A percentile compares a stretch with the other conserved stretches of the same genome.
These are phyloP conservation scores for Gracilariopsis chorda DNA, from an alignment of 23 red algal species.

Conservation along the genomic window DNA sequence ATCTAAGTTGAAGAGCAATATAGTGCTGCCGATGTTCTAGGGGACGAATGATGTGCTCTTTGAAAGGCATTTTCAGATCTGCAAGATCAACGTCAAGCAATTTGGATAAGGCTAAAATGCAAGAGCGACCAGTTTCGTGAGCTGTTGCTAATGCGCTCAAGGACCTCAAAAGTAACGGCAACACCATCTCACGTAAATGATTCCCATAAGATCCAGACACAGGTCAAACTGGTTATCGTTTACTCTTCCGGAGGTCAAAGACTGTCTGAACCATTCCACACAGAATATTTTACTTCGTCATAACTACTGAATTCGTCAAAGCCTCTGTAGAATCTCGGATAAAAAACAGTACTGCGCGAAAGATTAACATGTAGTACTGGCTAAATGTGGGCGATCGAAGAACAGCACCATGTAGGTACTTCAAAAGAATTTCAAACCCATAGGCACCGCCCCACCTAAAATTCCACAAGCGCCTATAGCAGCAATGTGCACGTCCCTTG, in stretches of 20 bases:
- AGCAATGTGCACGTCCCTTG: conserved; percentile 56
- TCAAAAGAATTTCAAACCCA: conserved; percentile 32
- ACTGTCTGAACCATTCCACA: too few relatives aligned
- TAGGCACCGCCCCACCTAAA: conserved; percentile 41
- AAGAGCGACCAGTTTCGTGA: conserved; percentile 41
- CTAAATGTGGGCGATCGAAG: too few relatives aligned
- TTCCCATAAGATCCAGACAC: background rate
- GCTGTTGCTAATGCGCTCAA: background rate
- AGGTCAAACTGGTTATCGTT: too few relatives aligned
- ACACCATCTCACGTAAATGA: background rate
- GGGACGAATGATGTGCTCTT: conserved; percentile 63
- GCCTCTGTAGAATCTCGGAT: too few relatives aligned
- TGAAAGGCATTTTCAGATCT: conserved; percentile 30
- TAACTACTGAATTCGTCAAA: too few relatives aligned
- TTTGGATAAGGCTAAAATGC: conserved; percentile 21
- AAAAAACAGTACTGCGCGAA: too few relatives aligned
- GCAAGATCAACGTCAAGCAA: background rate
- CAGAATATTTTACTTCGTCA: too few relatives aligned
- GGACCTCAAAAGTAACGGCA: background rate
- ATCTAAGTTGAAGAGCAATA: conserved; percentile 65
- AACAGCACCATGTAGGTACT: too few relatives aligned
- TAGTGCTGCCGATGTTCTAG: conserved; percentile 55
- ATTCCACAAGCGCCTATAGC: conserved; percentile 46
- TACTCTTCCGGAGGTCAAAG: too few relatives aligned
- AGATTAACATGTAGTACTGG: too few relatives aligned